Evolutionary conservation across 176 grass and related monocot genomes (phyloP).

Genomic region (Zea luxurians): DNA sequence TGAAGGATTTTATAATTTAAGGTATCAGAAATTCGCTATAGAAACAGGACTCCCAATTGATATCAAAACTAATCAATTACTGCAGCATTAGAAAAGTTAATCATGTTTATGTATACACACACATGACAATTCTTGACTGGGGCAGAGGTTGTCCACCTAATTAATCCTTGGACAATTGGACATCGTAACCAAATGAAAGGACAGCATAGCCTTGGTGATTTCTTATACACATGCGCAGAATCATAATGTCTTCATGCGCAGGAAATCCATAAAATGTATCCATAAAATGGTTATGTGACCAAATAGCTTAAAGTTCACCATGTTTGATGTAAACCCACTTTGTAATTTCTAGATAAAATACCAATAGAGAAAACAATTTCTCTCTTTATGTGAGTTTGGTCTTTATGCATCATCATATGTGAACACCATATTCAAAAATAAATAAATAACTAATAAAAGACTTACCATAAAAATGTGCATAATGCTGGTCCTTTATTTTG

Average conservation of each 20-base stretch:
- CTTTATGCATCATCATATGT: too few relatives aligned
- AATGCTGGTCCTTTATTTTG: too few relatives aligned
- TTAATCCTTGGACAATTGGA: constrained; percentile 3
- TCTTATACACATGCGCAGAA: neutral
- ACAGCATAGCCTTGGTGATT: constrained; percentile 18
- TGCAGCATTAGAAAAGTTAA: neutral
- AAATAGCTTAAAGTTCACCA: constrained; percentile 12
- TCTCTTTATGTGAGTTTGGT: too few relatives aligned
- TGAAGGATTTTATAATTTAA: neutral
- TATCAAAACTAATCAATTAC: neutral
- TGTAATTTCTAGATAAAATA: too few relatives aligned
- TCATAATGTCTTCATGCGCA: neutral
- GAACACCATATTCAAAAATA: too few relatives aligned
- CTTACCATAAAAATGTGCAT: too few relatives aligned
- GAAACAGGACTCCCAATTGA: neutral
- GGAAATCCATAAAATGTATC: neutral
- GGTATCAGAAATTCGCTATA: neutral
- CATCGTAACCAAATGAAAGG: neutral
- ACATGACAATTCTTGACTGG: neutral
- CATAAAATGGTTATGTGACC: neutral
- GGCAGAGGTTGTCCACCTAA: neutral
- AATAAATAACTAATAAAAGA: too few relatives aligned
- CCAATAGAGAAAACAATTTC: too few relatives aligned
- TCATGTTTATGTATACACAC: neutral
- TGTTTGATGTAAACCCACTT: too few relatives aligned